Evolutionary conservation across 2,329 filamentous ascomycete genomes (phyloP), one percentile per base, ranked within the genome.

Genomic region (Colletotrichum theobromicola): DNA sequence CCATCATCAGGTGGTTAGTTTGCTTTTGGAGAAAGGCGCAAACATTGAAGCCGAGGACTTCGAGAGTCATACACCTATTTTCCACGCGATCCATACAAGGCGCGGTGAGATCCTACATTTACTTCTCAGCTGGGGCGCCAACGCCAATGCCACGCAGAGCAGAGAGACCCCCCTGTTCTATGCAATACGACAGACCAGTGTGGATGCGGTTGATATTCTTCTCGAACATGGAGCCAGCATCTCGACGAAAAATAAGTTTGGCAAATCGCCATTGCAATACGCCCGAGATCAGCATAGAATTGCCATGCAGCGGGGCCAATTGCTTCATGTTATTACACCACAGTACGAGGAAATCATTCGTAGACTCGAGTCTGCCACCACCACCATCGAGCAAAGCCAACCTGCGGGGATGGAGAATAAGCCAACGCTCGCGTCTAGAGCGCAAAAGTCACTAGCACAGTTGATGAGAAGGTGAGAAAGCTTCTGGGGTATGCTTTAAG

Each of bases 41-140:
- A n/a, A 42, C 8, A 2, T 42, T 5, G 37, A 42, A 42, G 37
- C 37, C 16, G n/a, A n/a, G 2, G 16, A 42, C 37, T 42, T 42
- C 16, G 37, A 5, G 10, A 10, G 8, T 5, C 8, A 9, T 2
- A 9, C 35, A 42, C 7, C 7, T 3, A n/a, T 42, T 10, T 42
- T 18, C 2, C 16, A 42, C 37, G 37, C 37, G 16, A 42, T 42
- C n/a, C 4, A n/a, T 1, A 8, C 16, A 42, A n/a, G 16, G 37
- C 2, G 7, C 0, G 2, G 4, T 42, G 16, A n/a, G 16, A n/a
- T 5, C 16, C 0, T 42, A 1, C 8, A 18, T 2, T 42, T 42
- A 2, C 37, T 42, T 42, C 37, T 42, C 8, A 42, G 4, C 37
- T 10, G 37, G 4, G 16, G 16, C 7, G 37, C 37, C 2, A 2